Conservation (phyloP, 1,284 basidiomycete genomes). For the Cystobasidium sp. region DNA sequence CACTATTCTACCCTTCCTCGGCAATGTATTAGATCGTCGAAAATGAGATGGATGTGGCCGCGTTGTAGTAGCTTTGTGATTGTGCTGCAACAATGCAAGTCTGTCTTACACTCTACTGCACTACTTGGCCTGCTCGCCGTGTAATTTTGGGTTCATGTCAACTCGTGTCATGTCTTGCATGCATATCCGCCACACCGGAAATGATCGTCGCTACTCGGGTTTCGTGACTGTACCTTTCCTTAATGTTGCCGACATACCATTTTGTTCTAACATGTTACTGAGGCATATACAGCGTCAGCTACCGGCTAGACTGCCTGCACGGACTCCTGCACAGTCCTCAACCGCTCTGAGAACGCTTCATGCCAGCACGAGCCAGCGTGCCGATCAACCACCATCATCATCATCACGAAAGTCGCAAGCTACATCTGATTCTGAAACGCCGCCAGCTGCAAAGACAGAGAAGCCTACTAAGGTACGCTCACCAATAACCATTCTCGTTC, state of each 20-base stretch:
- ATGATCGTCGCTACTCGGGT: not conserved
- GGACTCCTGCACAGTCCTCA: not conserved
- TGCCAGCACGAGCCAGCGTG: constrained; percentile 6
- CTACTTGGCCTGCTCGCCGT: not conserved
- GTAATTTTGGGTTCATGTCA: no score
- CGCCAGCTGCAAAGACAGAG: not conserved
- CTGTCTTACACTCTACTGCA: not conserved
- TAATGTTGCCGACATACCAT: not conserved
- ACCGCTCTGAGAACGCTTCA: not conserved
- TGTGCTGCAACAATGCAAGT: constrained; percentile 24
- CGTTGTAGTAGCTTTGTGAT: constrained; percentile 23
- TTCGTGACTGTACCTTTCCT: not conserved
- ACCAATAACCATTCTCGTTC: no score
- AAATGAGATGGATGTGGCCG: not conserved
- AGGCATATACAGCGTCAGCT: not conserved
- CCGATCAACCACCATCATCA: constrained; percentile 2
- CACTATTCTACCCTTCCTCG: not conserved
- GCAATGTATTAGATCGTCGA: not conserved
- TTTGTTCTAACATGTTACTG: not conserved
- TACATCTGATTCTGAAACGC: not conserved
- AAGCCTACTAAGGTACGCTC: not conserved
- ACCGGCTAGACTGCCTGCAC: not conserved
- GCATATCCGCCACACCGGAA: not conserved
- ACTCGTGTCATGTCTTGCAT: no score
- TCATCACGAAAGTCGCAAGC: not conserved